Evolutionary conservation across 768 basidiomycete genomes (phyloP), one percentile per base, ranked within the genome.

Genomic region (Suillus discolor): DNA sequence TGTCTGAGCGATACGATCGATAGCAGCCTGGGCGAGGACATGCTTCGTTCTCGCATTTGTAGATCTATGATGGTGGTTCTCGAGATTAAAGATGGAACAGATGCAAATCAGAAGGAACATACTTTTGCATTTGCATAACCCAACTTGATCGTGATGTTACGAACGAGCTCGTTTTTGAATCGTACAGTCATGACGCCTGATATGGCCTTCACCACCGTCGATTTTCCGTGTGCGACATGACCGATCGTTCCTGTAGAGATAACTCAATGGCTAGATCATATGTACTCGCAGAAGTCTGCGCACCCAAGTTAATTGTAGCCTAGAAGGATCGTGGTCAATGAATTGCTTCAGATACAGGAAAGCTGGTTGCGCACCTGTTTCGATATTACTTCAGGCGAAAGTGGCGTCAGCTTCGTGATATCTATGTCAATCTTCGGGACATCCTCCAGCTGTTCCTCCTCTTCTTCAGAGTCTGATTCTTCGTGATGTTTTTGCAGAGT

Each of bases 41-140:
- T 4, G 91, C 88, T 62, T 89, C 85, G 72, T 96, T 97, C 83
- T 94, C 90, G 77, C 97, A 99, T 83, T 98, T 94, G 85, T 96
- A 99, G 72, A 99, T 98, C 96, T 99, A 65, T 44, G 23, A 28
- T 61, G 68, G 73, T 65, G 64, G 61, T 25, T 20, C 4, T 23
- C 12, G 8, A 31, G 18, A 31, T n/a, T 42, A 39, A 44, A 57
- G 18, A 67, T 18, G 41, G 20, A 61, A 60, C n/a, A 53, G 44
- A 62, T 65, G 64, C 70, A 54, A 63, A 45, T 44, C 45, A 20
- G 42, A 65, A n/a, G 11, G 23, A 25, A 79, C 88, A 70, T 69
- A 96, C 96, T 82, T 99, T 99, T 51, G 97, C 97, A 72, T 99
- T 99, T 55, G 97, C 97, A 76, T 99, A 99, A 66, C 97, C 97